These are phyloP conservation scores for Puccinia polysora DNA, from an alignment of 1,284 basidiomycete genomes.

Conservation along the genomic window DNA sequence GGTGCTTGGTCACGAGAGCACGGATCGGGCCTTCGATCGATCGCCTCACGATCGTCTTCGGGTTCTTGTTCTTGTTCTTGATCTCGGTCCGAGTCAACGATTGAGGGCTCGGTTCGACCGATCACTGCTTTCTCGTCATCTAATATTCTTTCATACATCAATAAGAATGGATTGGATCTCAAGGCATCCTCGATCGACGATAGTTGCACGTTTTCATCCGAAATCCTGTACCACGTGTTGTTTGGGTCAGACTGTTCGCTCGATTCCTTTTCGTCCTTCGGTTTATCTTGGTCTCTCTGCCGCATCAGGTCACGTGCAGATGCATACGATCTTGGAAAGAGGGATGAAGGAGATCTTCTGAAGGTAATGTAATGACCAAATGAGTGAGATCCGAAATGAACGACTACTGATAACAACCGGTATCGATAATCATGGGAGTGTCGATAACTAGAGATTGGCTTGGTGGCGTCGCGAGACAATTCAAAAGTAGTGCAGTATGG, in stretches of 20 bases:
- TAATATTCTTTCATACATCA: slow-evolving; percentile 75
- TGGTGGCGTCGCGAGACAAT: slow-evolving; percentile 53
- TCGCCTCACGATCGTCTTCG: too few relatives aligned
- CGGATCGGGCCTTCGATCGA: too few relatives aligned
- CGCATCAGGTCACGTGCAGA: too few relatives aligned
- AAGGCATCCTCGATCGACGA: slow-evolving; percentile 70
- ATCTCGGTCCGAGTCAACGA: neutral
- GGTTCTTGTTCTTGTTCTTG: too few relatives aligned
- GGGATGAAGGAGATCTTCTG: slow-evolving; percentile 64
- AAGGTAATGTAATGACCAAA: slow-evolving; percentile 88
- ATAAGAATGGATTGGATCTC: slow-evolving; percentile 72
- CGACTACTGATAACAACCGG: slow-evolving; percentile 68
- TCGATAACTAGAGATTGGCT: slow-evolving; percentile 45
- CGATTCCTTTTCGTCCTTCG: neutral
- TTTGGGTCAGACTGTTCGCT: slow-evolving; percentile 12
- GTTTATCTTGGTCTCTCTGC: too few relatives aligned
- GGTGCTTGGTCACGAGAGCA: neutral
- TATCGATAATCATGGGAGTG: neutral
- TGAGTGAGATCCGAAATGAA: slow-evolving; percentile 81
- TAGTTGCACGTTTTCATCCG: slow-evolving; percentile 75
- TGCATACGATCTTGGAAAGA: neutral
- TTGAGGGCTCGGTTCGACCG: neutral
- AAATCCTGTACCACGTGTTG: slow-evolving; percentile 72
- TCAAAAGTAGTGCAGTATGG: slow-evolving; percentile 73
- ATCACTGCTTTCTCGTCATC: too few relatives aligned